These are phyloP conservation scores for Pyrus pyrifolia DNA, from an alignment of 306 rosid genomes.

Conservation along the genomic window DNA sequence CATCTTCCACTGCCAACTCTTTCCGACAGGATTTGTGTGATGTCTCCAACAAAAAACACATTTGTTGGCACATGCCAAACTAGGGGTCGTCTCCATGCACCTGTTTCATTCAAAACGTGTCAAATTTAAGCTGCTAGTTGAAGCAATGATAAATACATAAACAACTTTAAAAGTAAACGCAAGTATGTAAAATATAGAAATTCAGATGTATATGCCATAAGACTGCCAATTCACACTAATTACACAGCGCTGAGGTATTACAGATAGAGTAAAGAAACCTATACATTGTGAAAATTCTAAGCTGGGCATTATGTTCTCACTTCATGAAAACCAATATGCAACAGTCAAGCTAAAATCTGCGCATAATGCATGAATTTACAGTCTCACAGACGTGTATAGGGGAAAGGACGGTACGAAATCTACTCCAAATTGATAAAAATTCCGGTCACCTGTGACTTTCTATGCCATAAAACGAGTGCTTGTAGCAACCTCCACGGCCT, in stretches of 20 bases:
- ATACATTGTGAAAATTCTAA: neutral
- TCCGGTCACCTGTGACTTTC: conserved; percentile 85
- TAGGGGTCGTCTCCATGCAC: conserved; percentile 99
- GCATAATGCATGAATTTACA: neutral
- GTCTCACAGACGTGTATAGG: neutral
- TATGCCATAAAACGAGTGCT: conserved; percentile 98
- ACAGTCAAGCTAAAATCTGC: neutral
- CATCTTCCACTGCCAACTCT: conserved; percentile 99
- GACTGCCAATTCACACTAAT: neutral
- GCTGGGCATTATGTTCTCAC: neutral
- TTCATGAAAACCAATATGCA: neutral
- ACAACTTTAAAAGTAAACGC: neutral
- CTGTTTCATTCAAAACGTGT: conserved; percentile 40
- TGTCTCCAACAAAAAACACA: conserved; percentile 99
- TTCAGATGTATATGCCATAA: neutral
- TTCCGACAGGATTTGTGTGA: conserved; percentile 96
- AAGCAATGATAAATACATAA: neutral
- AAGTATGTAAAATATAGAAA: neutral
- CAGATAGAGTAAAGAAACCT: neutral
- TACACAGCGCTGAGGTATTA: neutral
- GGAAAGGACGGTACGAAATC: neutral
- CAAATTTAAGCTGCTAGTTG: conserved; percentile 13
- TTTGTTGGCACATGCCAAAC: conserved; percentile 97
- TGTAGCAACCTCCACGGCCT: conserved; percentile 98
- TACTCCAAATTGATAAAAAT: neutral